These are phyloP conservation scores for Naegleria fowleri DNA, from an alignment of 208 protist genomes.

Conservation along the genomic window DNA sequence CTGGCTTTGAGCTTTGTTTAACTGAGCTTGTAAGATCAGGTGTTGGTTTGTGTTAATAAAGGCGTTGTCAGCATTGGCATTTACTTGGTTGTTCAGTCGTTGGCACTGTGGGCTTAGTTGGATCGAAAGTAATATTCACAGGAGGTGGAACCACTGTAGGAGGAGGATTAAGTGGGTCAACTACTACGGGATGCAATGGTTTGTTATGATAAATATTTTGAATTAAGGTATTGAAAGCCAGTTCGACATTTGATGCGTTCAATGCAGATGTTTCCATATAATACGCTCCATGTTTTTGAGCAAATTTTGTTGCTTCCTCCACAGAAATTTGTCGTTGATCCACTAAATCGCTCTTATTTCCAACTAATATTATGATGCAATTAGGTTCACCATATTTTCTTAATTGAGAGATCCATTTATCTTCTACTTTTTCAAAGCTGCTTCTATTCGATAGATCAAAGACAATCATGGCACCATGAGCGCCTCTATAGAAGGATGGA, in stretches of 20 bases:
- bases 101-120: too few relatives aligned
- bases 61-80: too few relatives aligned
- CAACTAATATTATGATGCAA: slow-evolving; percentile 73
- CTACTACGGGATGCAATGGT: neutral
- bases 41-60: too few relatives aligned
- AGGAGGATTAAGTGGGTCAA: neutral
- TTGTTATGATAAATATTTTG: slow-evolving; percentile 24
- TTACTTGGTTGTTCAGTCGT: too few relatives aligned
- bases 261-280: slow-evolving; percentile 88
- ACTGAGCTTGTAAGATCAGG: too few relatives aligned
- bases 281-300: slow-evolving; percentile 58
- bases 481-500: slow-evolving; percentile 54
- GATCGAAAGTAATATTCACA: too few relatives aligned
- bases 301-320: slow-evolving; percentile 67
- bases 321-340: slow-evolving; percentile 42
- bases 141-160: too few relatives aligned
- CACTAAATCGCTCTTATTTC: slow-evolving; percentile 66
- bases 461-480: slow-evolving; percentile 75
- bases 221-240: slow-evolving; percentile 77
- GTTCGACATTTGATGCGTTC: slow-evolving; percentile 78
- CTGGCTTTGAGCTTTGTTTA: too few relatives aligned
- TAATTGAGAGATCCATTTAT: slow-evolving; percentile 76
- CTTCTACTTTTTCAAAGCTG: slow-evolving; percentile 66
- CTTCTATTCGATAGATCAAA: slow-evolving; percentile 78
- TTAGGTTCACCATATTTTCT: slow-evolving; percentile 57